These are phyloP conservation scores for Chaetomium globosum DNA, from an alignment of 2,329 filamentous ascomycete genomes.

Conservation along the genomic window DNA sequence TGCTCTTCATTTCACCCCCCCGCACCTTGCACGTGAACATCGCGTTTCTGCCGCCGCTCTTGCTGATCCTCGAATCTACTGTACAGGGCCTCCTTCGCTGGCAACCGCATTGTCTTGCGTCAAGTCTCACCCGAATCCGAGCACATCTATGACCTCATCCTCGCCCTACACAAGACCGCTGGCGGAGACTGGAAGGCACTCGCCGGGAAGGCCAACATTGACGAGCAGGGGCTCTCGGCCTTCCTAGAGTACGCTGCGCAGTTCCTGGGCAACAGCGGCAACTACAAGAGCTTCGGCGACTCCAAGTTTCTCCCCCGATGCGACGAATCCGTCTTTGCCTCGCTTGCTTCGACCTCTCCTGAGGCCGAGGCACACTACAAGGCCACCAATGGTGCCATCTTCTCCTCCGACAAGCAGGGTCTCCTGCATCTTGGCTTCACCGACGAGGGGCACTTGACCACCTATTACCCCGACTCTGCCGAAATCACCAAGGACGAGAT, in stretches of 20 bases:
- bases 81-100: slow-evolving; percentile 71
- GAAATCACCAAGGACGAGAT: slow-evolving; percentile 76
- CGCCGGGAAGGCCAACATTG: slow-evolving; percentile 65
- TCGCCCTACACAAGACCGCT: slow-evolving; percentile 67
- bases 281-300: slow-evolving; percentile 87
- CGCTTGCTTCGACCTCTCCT: slow-evolving; percentile 62
- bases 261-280: slow-evolving; percentile 78
- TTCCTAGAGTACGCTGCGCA: slow-evolving; percentile 79
- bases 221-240: slow-evolving; percentile 63
- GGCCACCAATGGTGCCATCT: slow-evolving; percentile 71
- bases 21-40: neutral
- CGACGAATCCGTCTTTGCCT: slow-evolving; percentile 63
- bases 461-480: slow-evolving; percentile 78
- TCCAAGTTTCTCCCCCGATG: slow-evolving; percentile 80
- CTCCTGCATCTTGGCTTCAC: slow-evolving; percentile 77
- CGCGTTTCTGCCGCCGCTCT: neutral
- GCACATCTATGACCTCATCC: slow-evolving; percentile 77
- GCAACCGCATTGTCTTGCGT: slow-evolving; percentile 75
- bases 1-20: neutral
- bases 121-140: slow-evolving; percentile 83
- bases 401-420: slow-evolving; percentile 64
- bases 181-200: slow-evolving; percentile 72
- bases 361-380: slow-evolving; percentile 67
- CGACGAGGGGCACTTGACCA: slow-evolving; percentile 75
- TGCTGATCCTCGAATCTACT: slow-evolving; percentile 16